phyloP scores from a whole-genome alignment of 139 green algal genomes.

The Tetratostichococcus sp. region DNA sequence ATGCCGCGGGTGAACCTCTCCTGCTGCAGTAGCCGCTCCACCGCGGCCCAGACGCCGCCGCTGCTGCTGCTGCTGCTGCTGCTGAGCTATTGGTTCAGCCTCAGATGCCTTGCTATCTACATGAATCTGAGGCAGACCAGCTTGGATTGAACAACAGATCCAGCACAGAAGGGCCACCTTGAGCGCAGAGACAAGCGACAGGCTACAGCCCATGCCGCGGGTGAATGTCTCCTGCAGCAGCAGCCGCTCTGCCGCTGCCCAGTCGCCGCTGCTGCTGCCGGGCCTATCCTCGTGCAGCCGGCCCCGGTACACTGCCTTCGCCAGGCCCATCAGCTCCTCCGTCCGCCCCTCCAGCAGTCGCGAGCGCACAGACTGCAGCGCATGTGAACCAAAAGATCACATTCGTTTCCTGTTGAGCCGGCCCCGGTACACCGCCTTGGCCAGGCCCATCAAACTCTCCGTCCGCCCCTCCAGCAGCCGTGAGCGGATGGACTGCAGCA shows the following conservation, averaged over 20 bases:
- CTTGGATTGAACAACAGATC: too few relatives aligned
- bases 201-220: slow-evolving; percentile 10
- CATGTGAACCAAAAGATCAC: too few relatives aligned
- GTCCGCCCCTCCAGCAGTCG: slow-evolving; percentile 19
- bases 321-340: slow-evolving; percentile 22
- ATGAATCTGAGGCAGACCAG: too few relatives aligned
- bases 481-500: slow-evolving; percentile 15
- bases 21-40: too few relatives aligned
- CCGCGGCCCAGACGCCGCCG: slow-evolving; percentile 13
- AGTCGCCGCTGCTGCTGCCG: slow-evolving; percentile 13
- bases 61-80: too few relatives aligned
- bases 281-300: background rate
- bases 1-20: background rate
- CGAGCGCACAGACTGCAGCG: slow-evolving; percentile 17
- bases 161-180: background rate
- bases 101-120: too few relatives aligned
- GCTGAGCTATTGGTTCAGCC: too few relatives aligned
- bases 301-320: slow-evolving; percentile 10
- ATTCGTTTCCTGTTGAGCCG: slow-evolving; percentile 1
- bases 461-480: slow-evolving; percentile 19
- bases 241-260: slow-evolving; percentile 14
- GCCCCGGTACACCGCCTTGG: slow-evolving; percentile 8
- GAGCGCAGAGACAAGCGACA: slow-evolving; percentile 12
- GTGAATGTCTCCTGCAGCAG: slow-evolving; percentile 18
- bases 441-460: slow-evolving; percentile 20